Percentiles rank a stretch among this genome's conserved stretches.
phyloP scores from a whole-genome alignment of 2,329 filamentous ascomycete genomes.

The Neonectria coccinea region DNA sequence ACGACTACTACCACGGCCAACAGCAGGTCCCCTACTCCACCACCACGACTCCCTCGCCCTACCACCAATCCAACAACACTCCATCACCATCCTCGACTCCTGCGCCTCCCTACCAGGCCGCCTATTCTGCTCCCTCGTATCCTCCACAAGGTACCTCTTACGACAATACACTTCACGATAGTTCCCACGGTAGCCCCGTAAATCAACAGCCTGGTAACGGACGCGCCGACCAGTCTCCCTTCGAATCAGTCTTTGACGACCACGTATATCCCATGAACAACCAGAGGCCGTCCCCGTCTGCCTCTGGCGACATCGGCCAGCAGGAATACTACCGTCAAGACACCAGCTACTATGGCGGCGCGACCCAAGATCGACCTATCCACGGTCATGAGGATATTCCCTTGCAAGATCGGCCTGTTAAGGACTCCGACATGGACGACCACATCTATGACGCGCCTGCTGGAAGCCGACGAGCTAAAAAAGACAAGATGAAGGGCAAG shows the following conservation, averaged over 20 bases:
- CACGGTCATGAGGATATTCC: slow-evolving; percentile 66
- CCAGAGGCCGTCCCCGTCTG: slow-evolving; percentile 50
- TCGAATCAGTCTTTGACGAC: slow-evolving; percentile 76
- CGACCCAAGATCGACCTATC: slow-evolving; percentile 52
- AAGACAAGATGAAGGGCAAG: slow-evolving; percentile 55
- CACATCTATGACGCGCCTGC: slow-evolving; percentile 71
- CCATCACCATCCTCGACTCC: slow-evolving; percentile 56
- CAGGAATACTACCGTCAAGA: slow-evolving; percentile 61
- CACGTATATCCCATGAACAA: slow-evolving; percentile 71
- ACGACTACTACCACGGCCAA: slow-evolving; percentile 72
- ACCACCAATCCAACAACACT: slow-evolving; percentile 54
- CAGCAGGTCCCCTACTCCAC: slow-evolving; percentile 52
- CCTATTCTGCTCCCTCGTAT: slow-evolving; percentile 40
- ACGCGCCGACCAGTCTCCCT: slow-evolving; percentile 63
- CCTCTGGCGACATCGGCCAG: slow-evolving; percentile 54
- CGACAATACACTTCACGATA: slow-evolving; percentile 11
- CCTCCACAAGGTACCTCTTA: slow-evolving; percentile 40
- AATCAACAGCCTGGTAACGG: slow-evolving; percentile 45
- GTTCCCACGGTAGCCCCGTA: slow-evolving; percentile 36
- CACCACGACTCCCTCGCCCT: slow-evolving; percentile 55
- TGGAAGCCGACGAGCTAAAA: slow-evolving; percentile 40
- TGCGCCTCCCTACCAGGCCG: slow-evolving; percentile 52
- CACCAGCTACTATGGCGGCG: slow-evolving; percentile 66
- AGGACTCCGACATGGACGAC: slow-evolving; percentile 62
- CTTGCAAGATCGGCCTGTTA: slow-evolving; percentile 61